phyloP scores from a whole-genome alignment of 805 yeast genomes.

The Nakazawaea laoshanensis region DNA sequence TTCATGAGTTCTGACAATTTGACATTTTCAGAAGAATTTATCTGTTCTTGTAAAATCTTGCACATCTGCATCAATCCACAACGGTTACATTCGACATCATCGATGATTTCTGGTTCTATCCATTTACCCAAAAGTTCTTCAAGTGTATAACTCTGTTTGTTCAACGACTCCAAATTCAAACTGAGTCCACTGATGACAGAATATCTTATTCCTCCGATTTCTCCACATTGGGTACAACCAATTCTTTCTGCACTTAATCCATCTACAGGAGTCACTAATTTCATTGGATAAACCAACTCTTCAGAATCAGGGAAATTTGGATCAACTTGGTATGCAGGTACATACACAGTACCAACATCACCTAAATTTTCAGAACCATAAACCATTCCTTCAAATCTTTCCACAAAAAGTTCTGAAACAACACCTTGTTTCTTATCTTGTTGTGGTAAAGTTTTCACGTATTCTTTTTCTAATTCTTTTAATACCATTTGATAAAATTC shows the following conservation, averaged over 20 bases:
- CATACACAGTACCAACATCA: constrained; percentile 52
- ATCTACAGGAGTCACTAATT: constrained; percentile 81
- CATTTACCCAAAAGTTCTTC: constrained; percentile 53
- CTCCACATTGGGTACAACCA: constrained; percentile 88
- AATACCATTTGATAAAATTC: constrained; percentile 83
- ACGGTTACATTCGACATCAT: constrained; percentile 91
- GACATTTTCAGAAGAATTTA: constrained; percentile 17
- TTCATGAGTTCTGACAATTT: constrained; percentile 27
- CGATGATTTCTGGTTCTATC: constrained; percentile 77
- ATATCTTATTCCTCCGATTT: constrained; percentile 84
- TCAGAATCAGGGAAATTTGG: constrained; percentile 46
- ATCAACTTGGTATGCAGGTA: constrained; percentile 72
- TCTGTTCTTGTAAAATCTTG: constrained; percentile 35
- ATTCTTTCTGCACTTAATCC: constrained; percentile 84
- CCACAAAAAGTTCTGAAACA: constrained; percentile 3
- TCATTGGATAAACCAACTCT: constrained; percentile 39
- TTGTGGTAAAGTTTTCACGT: constrained; percentile 23
- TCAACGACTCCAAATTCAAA: constrained; percentile 50
- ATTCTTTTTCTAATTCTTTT: constrained; percentile 56
- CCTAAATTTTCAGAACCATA: constrained; percentile 40
- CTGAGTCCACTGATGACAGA: constrained; percentile 71
- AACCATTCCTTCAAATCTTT: constrained; percentile 20
- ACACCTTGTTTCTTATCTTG: constrained; percentile 10
- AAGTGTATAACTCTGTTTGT: constrained; percentile 34
- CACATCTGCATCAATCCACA: constrained; percentile 68